These are phyloP conservation scores for Fusarium redolens DNA, from an alignment of 2,329 filamentous ascomycete species.

Conservation along the genomic window DNA sequence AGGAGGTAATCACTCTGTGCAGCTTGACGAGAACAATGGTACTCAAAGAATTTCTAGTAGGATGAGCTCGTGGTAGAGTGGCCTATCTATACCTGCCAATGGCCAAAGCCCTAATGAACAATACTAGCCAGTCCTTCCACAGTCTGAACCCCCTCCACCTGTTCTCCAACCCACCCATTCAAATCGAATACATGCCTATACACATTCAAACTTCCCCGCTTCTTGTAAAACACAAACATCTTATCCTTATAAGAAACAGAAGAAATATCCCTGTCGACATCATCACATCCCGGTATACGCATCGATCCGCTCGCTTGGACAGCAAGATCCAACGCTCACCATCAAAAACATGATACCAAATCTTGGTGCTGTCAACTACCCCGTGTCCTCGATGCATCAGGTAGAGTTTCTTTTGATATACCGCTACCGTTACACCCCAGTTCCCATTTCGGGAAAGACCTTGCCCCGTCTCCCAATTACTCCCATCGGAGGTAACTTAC, in stretches of 20 bases:
- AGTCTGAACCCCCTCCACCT: accelerated
- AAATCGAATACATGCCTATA: not conserved
- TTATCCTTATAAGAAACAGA: not conserved
- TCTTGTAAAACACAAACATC: not conserved
- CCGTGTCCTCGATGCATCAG: not conserved
- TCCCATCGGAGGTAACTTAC: not conserved
- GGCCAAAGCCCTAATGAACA: not conserved
- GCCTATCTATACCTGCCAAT: no score
- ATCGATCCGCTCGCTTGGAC: not conserved
- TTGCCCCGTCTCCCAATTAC: not conserved
- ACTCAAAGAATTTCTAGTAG: no score
- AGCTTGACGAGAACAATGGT: no score
- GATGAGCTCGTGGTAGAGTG: no score
- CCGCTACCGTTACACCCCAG: not conserved
- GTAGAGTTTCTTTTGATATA: not conserved
- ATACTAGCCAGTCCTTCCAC: not conserved
- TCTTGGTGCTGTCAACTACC: accelerated
- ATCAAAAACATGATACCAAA: not conserved
- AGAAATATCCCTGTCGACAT: not conserved
- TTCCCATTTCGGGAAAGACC: accelerated
- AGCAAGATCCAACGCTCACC: accelerated
- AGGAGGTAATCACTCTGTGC: no score
- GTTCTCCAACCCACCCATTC: not conserved
- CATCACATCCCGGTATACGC: not conserved
- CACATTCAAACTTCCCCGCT: not conserved